A percentile compares a stretch with the other conserved stretches of the same genome.
Evolutionary conservation across 2,329 filamentous ascomycete genomes (phyloP).

Genomic region (Leptographium lundbergii): DNA sequence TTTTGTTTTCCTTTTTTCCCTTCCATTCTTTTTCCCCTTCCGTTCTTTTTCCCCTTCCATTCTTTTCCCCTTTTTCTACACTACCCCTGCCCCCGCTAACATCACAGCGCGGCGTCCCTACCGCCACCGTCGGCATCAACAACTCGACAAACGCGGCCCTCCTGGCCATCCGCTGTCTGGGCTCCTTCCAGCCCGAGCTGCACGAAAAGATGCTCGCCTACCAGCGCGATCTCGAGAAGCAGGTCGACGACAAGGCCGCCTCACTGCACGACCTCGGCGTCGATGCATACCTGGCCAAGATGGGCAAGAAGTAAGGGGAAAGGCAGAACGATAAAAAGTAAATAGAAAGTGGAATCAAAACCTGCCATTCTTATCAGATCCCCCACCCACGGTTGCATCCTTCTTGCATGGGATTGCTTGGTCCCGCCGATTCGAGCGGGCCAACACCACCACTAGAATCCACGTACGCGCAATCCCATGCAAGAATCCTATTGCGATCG

Average conservation of each 20-base stretch:
- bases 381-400: not conserved
- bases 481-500: too few species aligned
- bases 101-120: constrained; percentile 29
- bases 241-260: constrained; percentile 49
- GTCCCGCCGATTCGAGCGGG: too few species aligned
- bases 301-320: not conserved
- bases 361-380: not conserved
- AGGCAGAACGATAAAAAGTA: too few species aligned
- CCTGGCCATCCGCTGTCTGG: constrained; percentile 11
- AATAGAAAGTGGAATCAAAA: not conserved
- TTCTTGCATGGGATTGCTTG: too few species aligned
- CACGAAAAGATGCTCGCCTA: constrained; percentile 44
- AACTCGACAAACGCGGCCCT: constrained; percentile 58
- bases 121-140: constrained; percentile 67
- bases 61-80: constrained; percentile 18
- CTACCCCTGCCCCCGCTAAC: constrained; percentile 19
- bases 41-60: too few species aligned
- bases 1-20: constrained; percentile 7
- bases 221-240: constrained; percentile 44
- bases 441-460: too few species aligned
- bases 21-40: constrained; percentile 11
- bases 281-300: constrained; percentile 17
- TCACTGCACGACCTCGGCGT: constrained; percentile 41
- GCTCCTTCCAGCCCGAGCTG: constrained; percentile 31
- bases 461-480: not conserved